Conservation (phyloP, 441 rosid genomes). For the Geranium incanum region DNA sequence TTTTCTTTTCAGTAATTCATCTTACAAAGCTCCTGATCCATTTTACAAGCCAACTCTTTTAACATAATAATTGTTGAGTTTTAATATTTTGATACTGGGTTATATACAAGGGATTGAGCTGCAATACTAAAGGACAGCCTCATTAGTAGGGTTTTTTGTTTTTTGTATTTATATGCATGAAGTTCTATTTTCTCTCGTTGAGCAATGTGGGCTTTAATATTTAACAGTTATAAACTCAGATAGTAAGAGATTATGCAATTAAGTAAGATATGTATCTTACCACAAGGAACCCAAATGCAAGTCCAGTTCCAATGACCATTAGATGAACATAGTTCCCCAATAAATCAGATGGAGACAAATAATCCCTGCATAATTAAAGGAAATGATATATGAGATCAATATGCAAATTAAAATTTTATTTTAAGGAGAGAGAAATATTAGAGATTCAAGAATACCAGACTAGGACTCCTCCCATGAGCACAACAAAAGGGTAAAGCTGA, state of each 20-base stretch:
- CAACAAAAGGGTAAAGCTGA: constrained; percentile 73
- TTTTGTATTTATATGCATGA: background rate
- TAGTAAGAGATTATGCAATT: background rate
- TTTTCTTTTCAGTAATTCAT: background rate
- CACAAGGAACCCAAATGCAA: constrained; percentile 98
- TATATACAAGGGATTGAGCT: too few relatives aligned
- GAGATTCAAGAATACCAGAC: constrained; percentile 45
- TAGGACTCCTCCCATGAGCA: constrained; percentile 66
- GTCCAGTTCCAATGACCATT: constrained; percentile 85
- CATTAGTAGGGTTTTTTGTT: too few relatives aligned
- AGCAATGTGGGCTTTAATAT: background rate
- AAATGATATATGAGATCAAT: constrained; percentile 16
- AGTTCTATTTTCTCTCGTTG: background rate
- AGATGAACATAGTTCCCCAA: constrained; percentile 76
- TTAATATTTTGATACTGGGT: too few relatives aligned
- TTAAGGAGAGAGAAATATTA: background rate
- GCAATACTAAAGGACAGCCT: too few relatives aligned
- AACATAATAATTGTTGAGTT: too few relatives aligned
- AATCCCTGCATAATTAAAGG: constrained; percentile 56
- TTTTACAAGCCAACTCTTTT: too few relatives aligned
- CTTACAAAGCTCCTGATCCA: too few relatives aligned
- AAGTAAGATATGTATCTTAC: constrained; percentile 34
- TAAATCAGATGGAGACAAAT: constrained; percentile 72
- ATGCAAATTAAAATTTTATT: constrained; percentile 5
- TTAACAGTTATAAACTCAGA: background rate